Evolutionary conservation across 2,329 filamentous ascomycete genomes (phyloP).

Genomic region (Clarireedia hainanense): DNA sequence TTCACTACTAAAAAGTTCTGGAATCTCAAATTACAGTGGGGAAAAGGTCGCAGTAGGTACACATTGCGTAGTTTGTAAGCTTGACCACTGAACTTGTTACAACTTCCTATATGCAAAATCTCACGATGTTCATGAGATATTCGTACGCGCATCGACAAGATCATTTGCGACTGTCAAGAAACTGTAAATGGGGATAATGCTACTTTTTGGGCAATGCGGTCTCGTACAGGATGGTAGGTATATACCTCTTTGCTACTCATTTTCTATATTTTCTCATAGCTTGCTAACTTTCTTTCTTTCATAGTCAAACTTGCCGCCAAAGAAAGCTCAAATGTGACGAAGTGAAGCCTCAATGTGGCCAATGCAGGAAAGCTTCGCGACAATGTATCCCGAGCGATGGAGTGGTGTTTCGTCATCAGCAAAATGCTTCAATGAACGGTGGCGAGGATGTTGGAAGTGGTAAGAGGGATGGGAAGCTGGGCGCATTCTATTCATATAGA

Average conservation of each 20-base stretch:
- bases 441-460: conserved; percentile 29
- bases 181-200: conserved; percentile 3
- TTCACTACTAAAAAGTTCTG: no score
- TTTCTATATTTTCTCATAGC: background rate
- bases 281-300: conserved; percentile 6
- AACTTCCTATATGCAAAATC: no score
- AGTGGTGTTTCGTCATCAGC: conserved; percentile 60
- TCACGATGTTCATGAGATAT: no score
- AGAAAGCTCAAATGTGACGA: conserved; percentile 60
- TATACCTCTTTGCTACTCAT: background rate
- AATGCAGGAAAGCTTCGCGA: conserved; percentile 49
- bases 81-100: no score
- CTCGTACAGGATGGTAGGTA: conserved; percentile 31
- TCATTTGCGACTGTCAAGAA: background rate
- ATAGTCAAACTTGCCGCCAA: conserved; percentile 47
- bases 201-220: conserved; percentile 27
- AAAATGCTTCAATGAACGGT: conserved; percentile 61
- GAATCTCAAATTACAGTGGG: no score
- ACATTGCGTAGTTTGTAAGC: no score
- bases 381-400: conserved; percentile 54
- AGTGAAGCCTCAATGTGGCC: conserved; percentile 50
- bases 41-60: no score
- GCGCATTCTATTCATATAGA: conserved; percentile 58
- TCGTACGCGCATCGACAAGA: no score
- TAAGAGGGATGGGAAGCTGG: conserved; percentile 36